Evolutionary conservation across 2,329 filamentous ascomycete species (phyloP).

Genomic region (Macrophomina tecta): DNA sequence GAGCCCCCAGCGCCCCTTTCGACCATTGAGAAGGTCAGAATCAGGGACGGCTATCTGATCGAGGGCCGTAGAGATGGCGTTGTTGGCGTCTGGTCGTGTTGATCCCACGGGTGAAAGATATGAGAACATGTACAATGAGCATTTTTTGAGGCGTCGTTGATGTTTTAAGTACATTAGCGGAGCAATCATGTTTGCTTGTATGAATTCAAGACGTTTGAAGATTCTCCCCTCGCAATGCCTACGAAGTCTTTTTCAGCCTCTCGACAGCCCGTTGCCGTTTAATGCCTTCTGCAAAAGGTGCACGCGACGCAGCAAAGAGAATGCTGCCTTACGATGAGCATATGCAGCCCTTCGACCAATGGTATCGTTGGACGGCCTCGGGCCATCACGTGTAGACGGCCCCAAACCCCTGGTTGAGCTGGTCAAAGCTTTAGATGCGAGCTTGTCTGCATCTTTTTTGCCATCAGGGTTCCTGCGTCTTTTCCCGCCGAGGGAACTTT

Average conservation of each 20-base stretch:
- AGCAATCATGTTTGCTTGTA: neutral
- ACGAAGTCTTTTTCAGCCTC: neutral
- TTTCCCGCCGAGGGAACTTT: neutral
- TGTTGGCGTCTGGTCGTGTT: conserved; percentile 79
- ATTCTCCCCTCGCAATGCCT: neutral
- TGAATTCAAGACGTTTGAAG: neutral
- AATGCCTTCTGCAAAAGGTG: no score
- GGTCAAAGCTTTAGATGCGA: conserved; percentile 2
- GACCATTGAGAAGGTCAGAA: conserved; percentile 79
- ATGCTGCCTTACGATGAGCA: neutral
- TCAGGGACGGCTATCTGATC: conserved; percentile 92
- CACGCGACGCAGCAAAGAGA: neutral
- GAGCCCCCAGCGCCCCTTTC: conserved; percentile 64
- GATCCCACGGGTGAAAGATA: conserved; percentile 1
- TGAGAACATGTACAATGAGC: conserved; percentile 18
- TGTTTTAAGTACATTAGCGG: conserved; percentile 17
- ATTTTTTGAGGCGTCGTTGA: conserved; percentile 14
- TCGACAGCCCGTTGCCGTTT: neutral
- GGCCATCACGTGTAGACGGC: conserved; percentile 1
- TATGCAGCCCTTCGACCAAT: neutral
- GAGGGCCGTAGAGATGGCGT: conserved; percentile 88
- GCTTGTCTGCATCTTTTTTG: conserved; percentile 24
- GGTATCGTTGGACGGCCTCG: neutral
- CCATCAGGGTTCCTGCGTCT: conserved; percentile 16
- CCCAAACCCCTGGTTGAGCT: neutral